Evolutionary conservation across 2,329 filamentous ascomycete species (phyloP), one percentile per base, ranked within the genome.

Genomic region (Aurifilum marmelostoma): DNA sequence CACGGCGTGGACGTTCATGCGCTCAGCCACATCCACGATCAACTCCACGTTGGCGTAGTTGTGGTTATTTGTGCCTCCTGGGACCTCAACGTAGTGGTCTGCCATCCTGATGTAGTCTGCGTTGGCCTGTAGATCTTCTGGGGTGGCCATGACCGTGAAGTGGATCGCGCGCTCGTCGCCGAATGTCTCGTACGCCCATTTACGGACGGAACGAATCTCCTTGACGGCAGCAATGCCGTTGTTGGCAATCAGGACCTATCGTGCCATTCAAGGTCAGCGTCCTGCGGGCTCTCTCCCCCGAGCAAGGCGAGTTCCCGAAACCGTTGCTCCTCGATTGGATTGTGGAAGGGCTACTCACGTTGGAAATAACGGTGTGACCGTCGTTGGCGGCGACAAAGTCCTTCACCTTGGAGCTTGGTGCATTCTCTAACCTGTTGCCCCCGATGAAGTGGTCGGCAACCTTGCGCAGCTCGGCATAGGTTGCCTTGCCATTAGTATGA

Each of bases 101-200:
- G 96, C 96, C 96, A 99, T 98, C 80, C 96, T 90, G 80, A 99
- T 99, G 84, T 99, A 99, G 83, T 99, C 96, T 75, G 96, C 96
- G 81, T 99, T 99, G 79, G 96, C 96, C 80, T 91, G 89, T 79
- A 99, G 83, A 90, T 99, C 96, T 83, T 99, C 96, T 63, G 96
- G 96, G 52, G 96, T 99, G 75, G 96, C 96, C 96, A 99, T 99
- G 79, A 99, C 96, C 72, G 96, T 99, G 84, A 99, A 99, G 80
- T 98, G 94, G 79, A 99, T 97, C 76, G 95, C 96, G 78, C 92
- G 89, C 86, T 99, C 96, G 83, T 99, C 94, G 83, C 96, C 95
- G 79, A 99, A 99, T 9, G 93, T 97, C 84, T 99, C 96, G 89
- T 99, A 99, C 71, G 96, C 96, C 96, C 96, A 99, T 94, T 98